Percentiles rank a stretch among this genome's conserved stretches.
phyloP scores from a whole-genome alignment of 371 early-diverging fungal genomes.

The Synchytrium microbalum region DNA sequence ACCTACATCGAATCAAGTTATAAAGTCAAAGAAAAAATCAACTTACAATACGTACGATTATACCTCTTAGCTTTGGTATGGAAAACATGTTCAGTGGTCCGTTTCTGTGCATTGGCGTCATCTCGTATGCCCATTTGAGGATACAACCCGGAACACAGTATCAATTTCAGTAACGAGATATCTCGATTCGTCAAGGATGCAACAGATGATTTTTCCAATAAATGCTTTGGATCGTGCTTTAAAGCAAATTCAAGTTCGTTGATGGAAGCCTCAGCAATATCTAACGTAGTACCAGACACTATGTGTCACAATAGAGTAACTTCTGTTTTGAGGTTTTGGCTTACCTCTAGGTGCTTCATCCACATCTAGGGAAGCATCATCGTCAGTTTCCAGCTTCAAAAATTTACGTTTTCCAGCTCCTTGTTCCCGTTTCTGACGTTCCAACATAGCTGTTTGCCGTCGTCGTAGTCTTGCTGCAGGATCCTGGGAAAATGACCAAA shows the following conservation, averaged over 20 bases:
- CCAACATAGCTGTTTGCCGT: slow-evolving; percentile 51
- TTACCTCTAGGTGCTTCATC: slow-evolving; percentile 13
- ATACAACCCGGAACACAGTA: slow-evolving; percentile 55
- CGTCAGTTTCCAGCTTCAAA: slow-evolving; percentile 24
- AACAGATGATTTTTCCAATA: slow-evolving; percentile 28
- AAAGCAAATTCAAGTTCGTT: slow-evolving; percentile 58
- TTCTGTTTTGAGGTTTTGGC: background rate
- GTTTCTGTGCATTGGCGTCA: slow-evolving; percentile 49
- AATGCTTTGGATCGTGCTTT: slow-evolving; percentile 37
- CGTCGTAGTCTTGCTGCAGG: slow-evolving; percentile 23
- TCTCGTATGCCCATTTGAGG: slow-evolving; percentile 60
- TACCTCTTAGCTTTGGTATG: slow-evolving; percentile 25
- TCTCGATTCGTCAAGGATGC: slow-evolving; percentile 34
- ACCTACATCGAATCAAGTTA: slow-evolving; percentile 17
- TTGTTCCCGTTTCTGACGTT: slow-evolving; percentile 39
- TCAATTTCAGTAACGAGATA: slow-evolving; percentile 45
- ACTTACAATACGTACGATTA: background rate
- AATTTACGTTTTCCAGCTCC: slow-evolving; percentile 24
- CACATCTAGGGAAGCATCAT: slow-evolving; percentile 10
- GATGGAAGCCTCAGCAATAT: slow-evolving; percentile 29
- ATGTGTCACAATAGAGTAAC: background rate
- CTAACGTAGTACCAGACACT: background rate
- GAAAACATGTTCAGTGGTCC: slow-evolving; percentile 45
- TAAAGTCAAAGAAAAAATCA: slow-evolving; percentile 1
- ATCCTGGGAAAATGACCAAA: slow-evolving; percentile 12